A percentile compares a stretch with the other conserved stretches of the same genome.
Conservation (phyloP, 805 yeast genomes). For the Pichia californica region DNA sequence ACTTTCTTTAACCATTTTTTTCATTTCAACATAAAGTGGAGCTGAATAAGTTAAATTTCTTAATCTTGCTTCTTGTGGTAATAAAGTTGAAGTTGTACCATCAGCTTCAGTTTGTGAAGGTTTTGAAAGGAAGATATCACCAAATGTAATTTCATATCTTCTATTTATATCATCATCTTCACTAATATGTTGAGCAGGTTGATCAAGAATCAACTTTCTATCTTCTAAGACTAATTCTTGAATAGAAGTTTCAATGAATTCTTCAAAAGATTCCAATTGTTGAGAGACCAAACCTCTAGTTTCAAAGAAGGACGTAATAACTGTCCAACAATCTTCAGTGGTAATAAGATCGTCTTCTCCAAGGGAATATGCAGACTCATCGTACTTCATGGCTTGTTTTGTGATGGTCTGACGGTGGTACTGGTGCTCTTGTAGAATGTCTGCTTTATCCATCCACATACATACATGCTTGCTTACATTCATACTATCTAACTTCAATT, state of each 20-base stretch:
- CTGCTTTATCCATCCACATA: too few relatives aligned
- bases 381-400: slow-evolving; percentile 12
- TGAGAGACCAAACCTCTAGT: slow-evolving; percentile 97
- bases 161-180: slow-evolving; percentile 86
- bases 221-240: slow-evolving; percentile 97
- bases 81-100: slow-evolving; percentile 98
- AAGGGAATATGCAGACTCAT: slow-evolving; percentile 8
- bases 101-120: slow-evolving; percentile 99
- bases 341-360: slow-evolving; percentile 69
- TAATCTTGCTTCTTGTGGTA: slow-evolving; percentile 96
- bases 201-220: slow-evolving; percentile 87
- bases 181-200: slow-evolving; percentile 95
- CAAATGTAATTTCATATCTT: slow-evolving; percentile 95
- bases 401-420: too few relatives aligned
- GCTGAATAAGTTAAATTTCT: slow-evolving; percentile 95
- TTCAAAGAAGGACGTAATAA: slow-evolving; percentile 90
- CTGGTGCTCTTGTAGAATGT: too few relatives aligned
- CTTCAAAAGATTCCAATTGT: slow-evolving; percentile 97
- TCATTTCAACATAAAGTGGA: slow-evolving; percentile 93
- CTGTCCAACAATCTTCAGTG: slow-evolving; percentile 99
- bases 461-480: too few relatives aligned
- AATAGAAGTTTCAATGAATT: slow-evolving; percentile 91
- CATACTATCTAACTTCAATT: too few relatives aligned
- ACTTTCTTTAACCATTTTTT: slow-evolving; percentile 79
- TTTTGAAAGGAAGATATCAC: slow-evolving; percentile 90